phyloP scores from a whole-genome alignment of 106 monocot species.

The Hemerocallis citrina region DNA sequence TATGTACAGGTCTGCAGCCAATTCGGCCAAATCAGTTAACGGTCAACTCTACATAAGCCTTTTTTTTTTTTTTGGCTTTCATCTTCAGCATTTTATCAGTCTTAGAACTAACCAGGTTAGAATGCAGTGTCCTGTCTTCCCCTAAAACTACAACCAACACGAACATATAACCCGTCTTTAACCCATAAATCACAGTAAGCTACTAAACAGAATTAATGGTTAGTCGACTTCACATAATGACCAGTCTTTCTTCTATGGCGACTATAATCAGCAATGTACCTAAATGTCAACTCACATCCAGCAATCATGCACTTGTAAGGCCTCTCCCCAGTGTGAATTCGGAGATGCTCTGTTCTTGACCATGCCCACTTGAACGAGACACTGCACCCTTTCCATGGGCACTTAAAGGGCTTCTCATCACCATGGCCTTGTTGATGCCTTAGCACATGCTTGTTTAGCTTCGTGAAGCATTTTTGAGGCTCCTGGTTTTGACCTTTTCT shows the following conservation, averaged over 20 bases:
- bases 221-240: slow-evolving; percentile 11
- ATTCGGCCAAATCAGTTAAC: background rate
- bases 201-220: background rate
- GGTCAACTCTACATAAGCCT: background rate
- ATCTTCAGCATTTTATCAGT: slow-evolving; percentile 5
- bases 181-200: background rate
- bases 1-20: background rate
- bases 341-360: slow-evolving; percentile 64
- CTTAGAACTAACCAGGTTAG: background rate
- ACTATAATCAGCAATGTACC: slow-evolving; percentile 60
- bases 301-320: slow-evolving; percentile 46
- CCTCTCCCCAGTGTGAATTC: slow-evolving; percentile 54
- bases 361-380: slow-evolving; percentile 75
- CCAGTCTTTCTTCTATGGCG: slow-evolving; percentile 59
- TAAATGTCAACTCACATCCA: slow-evolving; percentile 56
- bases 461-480: slow-evolving; percentile 34
- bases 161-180: background rate
- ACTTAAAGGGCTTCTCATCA: slow-evolving; percentile 47
- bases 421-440: slow-evolving; percentile 41
- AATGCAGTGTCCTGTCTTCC: background rate
- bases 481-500: slow-evolving; percentile 29
- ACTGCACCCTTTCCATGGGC: slow-evolving; percentile 44
- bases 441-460: slow-evolving; percentile 26
- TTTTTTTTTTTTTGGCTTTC: background rate
- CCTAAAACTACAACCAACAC: background rate